Percentiles rank a stretch among this genome's conserved stretches.
These are phyloP conservation scores for Magnaporthiopsis poae DNA, from an alignment of 2,329 filamentous ascomycete genomes.

Conservation along the genomic window DNA sequence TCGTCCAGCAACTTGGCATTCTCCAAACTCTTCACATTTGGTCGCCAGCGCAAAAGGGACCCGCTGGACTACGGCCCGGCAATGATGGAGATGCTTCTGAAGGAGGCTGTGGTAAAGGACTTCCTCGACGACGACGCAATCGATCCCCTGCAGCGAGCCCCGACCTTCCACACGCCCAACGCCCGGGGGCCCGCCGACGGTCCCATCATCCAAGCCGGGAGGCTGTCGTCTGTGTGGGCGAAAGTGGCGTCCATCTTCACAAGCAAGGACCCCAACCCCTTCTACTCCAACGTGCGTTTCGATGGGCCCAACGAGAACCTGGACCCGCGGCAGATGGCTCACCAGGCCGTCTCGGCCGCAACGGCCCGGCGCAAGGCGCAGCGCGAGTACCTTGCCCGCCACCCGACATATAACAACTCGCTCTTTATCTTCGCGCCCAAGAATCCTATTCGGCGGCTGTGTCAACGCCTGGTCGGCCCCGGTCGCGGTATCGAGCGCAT, in stretches of 20 bases:
- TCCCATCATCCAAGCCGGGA: slow-evolving; percentile 38
- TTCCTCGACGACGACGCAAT: slow-evolving; percentile 79
- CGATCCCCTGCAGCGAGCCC: slow-evolving; percentile 27
- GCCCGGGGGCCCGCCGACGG: slow-evolving; percentile 15
- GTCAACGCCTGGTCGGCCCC: slow-evolving; percentile 82
- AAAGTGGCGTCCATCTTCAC: slow-evolving; percentile 46
- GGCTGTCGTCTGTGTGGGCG: slow-evolving; percentile 52
- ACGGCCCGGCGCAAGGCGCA: slow-evolving; percentile 78
- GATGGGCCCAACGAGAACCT: slow-evolving; percentile 66
- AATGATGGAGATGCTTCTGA: slow-evolving; percentile 90
- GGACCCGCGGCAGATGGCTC: slow-evolving; percentile 79
- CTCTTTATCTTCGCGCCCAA: slow-evolving; percentile 74
- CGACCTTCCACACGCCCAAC: slow-evolving; percentile 1
- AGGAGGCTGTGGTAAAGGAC: slow-evolving; percentile 88
- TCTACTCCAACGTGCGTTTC: slow-evolving; percentile 69
- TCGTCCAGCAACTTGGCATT: slow-evolving; percentile 66
- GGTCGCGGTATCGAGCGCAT: slow-evolving; percentile 78
- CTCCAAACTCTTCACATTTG: slow-evolving; percentile 57
- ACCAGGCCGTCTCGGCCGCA: slow-evolving; percentile 75
- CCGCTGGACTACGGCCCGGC: slow-evolving; percentile 85
- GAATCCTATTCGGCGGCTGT: slow-evolving; percentile 70
- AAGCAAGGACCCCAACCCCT: slow-evolving; percentile 78
- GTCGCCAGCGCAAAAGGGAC: slow-evolving; percentile 57
- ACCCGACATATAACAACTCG: slow-evolving; percentile 87
- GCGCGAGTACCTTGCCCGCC: slow-evolving; percentile 74